Percentiles rank a stretch among this genome's conserved stretches.
Evolutionary conservation across 2,329 filamentous ascomycete species (phyloP).

Genomic region (Apiospora arundinis): DNA sequence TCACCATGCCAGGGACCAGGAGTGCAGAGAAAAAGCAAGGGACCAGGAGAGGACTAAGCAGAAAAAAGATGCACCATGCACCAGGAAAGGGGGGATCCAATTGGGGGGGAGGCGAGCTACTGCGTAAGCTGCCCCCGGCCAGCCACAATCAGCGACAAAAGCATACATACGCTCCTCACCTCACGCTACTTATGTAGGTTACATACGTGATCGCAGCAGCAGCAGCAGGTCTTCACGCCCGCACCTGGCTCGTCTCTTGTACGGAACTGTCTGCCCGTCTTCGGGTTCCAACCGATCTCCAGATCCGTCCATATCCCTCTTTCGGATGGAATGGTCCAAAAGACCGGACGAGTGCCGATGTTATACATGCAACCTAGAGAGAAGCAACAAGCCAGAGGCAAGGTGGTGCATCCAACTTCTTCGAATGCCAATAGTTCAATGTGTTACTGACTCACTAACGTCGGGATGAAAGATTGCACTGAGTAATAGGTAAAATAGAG

Average conservation of each 20-base stretch:
- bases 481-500: not conserved
- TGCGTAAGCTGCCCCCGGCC: not conserved
- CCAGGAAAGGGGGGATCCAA: not conserved
- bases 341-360: not conserved
- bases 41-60: not conserved
- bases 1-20: constrained; percentile 11
- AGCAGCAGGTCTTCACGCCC: not conserved
- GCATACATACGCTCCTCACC: not conserved
- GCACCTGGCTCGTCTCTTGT: constrained; percentile 8
- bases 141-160: not conserved
- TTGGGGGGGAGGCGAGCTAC: not conserved
- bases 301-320: not conserved
- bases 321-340: not conserved
- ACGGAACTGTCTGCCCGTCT: not conserved
- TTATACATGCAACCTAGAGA: not conserved
- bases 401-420: not conserved
- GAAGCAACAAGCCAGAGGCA: not conserved
- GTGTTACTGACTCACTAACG: constrained; percentile 1
- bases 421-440: not conserved
- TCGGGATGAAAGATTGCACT: not conserved
- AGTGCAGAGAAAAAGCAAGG: constrained; percentile 15
- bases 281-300: constrained; percentile 5
- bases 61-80: not conserved
- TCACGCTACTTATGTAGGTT: not conserved
- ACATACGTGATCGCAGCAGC: too few species aligned